Evolutionary conservation across 257 asterid species (phyloP), one percentile per base, ranked within the genome.

Genomic region (Plantago major): DNA sequence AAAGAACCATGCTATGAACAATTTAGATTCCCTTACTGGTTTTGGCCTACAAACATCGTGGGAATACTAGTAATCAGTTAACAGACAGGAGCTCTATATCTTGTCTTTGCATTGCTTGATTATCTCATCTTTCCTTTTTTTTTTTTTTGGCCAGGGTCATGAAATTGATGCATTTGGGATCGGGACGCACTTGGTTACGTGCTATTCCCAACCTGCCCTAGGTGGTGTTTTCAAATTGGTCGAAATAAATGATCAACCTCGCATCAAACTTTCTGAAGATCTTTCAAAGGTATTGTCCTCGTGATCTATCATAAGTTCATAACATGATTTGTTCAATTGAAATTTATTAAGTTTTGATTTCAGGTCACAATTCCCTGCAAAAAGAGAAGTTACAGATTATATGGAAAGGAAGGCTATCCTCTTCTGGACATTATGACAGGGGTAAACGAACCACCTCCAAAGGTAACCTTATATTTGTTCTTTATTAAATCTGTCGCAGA

Each of bases 351-450:
- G 30, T 3, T 75, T 47, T 62, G 53, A 42, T 66, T 75, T 57
- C 79, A 92, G 97, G 99, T 92, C 58, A 84, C 97, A 12, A 92
- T 92, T 74, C 99, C 99, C 26, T 92, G 97, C 82, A 92, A 92
- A 66, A 92, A 92, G 58, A 89, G 95, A 71, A 72, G 94, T 71
- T 92, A 75, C 84, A 82, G 99, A 76, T 74, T 92, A 49, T 89
- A 82, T 63, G 99, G 89, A 40, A 83, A 78, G 63, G 89, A 83
- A 83, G 81, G 79, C 56, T 83, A 79, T 67, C 79, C 89, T 65
- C 86, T 82, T 51, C 82, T 80, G 45, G 90, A 83, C 78, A 78
- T 83, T 57, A 80, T 83, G 60, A 83, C 82, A 2, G 82, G 83
- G 44, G 90, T 71, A 70, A 78, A 80, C 55, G 90, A 83, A 71